Conservation (phyloP, 2,329 filamentous ascomycete genomes). For the Cladosporium velox region DNA sequence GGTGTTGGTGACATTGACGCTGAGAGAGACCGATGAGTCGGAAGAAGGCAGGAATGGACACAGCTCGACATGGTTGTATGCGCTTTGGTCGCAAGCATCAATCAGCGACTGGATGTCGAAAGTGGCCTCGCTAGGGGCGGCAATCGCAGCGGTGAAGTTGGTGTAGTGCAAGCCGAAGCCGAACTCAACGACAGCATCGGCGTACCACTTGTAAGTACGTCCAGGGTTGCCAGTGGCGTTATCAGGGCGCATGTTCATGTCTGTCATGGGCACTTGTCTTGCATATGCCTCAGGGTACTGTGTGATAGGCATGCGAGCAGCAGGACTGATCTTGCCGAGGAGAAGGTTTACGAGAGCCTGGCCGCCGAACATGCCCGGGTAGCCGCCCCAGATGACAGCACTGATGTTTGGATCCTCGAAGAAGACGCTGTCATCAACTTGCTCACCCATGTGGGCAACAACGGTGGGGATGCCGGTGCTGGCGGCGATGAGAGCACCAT, state of each 20-base stretch:
- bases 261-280: slow-evolving; percentile 24
- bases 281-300: slow-evolving; percentile 45
- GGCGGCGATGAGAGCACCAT: slow-evolving; percentile 23
- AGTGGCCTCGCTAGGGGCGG: neutral
- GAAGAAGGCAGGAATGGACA: slow-evolving; percentile 42
- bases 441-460: slow-evolving; percentile 41
- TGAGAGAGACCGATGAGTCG: slow-evolving; percentile 25
- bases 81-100: slow-evolving; percentile 30
- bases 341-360: slow-evolving; percentile 45
- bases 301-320: slow-evolving; percentile 42
- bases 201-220: slow-evolving; percentile 50
- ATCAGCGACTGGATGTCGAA: slow-evolving; percentile 41
- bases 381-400: slow-evolving; percentile 46
- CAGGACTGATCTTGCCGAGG: slow-evolving; percentile 43
- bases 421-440: slow-evolving; percentile 45
- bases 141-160: slow-evolving; percentile 36
- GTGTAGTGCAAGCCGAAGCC: slow-evolving; percentile 50
- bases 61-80: slow-evolving; percentile 34
- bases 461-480: slow-evolving; percentile 42
- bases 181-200: slow-evolving; percentile 45
- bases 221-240: slow-evolving; percentile 37
- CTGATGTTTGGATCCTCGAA: slow-evolving; percentile 43
- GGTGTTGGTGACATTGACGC: slow-evolving; percentile 41
- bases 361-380: slow-evolving; percentile 49
- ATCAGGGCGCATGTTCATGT: slow-evolving; percentile 41